Base-by-base conservation (phyloP, 208 protist genomes). In the Acanthamoeba castellanii region DNA sequence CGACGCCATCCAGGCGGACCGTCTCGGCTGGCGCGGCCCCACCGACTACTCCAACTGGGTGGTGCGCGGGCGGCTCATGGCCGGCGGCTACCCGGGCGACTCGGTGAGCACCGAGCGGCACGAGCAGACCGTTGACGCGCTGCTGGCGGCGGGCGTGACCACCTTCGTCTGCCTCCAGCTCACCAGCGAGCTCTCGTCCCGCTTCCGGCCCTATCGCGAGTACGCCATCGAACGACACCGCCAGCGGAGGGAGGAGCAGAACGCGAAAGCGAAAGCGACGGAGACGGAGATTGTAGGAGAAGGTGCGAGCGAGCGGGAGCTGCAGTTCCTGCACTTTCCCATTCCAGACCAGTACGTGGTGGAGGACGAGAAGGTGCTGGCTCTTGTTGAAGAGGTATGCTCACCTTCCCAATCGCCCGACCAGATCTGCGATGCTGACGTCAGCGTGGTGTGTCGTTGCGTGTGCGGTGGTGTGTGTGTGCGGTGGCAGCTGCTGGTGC, bases 241-340 rank as follows among this genome's bases (percentile, higher is more conserved):
- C 74, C 74, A 84, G 45, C 74, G 72, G 14, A 4, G 8, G 18
- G 18, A 76, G 68, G 30, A 37, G 22, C 7, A 74, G 66, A 74
- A 74, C 13, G 47, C 47, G 7, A 52, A 52, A 11, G 47, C 47
- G 7, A 52, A 52, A 66, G 11, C 18, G n/a, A 13, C 14, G 55
- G 9, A 22, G 55, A 14, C 55, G 55, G 55, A 13, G 16, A 14
- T 3, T 14, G 13, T 18, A 20, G 68, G 18, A 3, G 68, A 18
- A 11, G 5, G 8, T 18, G 68, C 27, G 8, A 42, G n/a, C 27
- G 34, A 30, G 68, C 74, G 9, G 4, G n/a, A 57, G 52, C 22
- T 89, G 32, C 55, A 57, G 52, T 89, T 89, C 82, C 82, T 89
- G 52, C 82, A 89, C 50, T 89, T 89, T 30, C 82, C 82, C 42